These are phyloP conservation scores for Diaporthe vaccinii DNA, from an alignment of 2,329 filamentous ascomycete genomes.

Conservation along the genomic window DNA sequence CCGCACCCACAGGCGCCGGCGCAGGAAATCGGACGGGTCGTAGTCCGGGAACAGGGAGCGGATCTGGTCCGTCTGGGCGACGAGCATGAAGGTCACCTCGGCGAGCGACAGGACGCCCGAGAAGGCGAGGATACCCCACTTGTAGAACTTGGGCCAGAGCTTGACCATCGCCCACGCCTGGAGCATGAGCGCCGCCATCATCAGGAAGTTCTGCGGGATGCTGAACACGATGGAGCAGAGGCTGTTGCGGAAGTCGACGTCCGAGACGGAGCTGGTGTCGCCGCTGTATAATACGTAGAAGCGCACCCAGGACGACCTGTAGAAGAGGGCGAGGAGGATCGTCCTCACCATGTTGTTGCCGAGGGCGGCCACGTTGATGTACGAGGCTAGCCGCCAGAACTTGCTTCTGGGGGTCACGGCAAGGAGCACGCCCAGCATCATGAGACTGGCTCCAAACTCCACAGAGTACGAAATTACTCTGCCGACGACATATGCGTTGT, in stretches of 20 bases:
- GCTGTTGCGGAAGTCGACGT: slow-evolving; percentile 52
- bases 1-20: slow-evolving; percentile 53
- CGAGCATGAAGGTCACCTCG: slow-evolving; percentile 50
- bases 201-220: slow-evolving; percentile 59
- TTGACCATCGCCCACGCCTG: slow-evolving; percentile 67
- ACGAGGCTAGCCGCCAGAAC: slow-evolving; percentile 72
- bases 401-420: slow-evolving; percentile 76
- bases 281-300: slow-evolving; percentile 71
- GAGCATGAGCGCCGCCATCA: slow-evolving; percentile 62
- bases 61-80: slow-evolving; percentile 54
- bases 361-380: slow-evolving; percentile 75
- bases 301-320: slow-evolving; percentile 70
- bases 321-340: slow-evolving; percentile 69
- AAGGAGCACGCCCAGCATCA: slow-evolving; percentile 76
- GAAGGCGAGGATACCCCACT: slow-evolving; percentile 45
- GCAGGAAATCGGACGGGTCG: slow-evolving; percentile 11
- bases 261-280: slow-evolving; percentile 66
- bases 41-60: slow-evolving; percentile 46
- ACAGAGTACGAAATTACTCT: slow-evolving; percentile 74
- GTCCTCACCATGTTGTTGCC: slow-evolving; percentile 71
- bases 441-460: slow-evolving; percentile 77
- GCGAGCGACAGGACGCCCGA: slow-evolving; percentile 53
- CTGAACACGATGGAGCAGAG: slow-evolving; percentile 58
- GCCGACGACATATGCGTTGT: slow-evolving; percentile 51
- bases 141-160: slow-evolving; percentile 59